Evolutionary conservation across 2,329 filamentous ascomycete species (phyloP).

Genomic region (Podosphaera xanthii): DNA sequence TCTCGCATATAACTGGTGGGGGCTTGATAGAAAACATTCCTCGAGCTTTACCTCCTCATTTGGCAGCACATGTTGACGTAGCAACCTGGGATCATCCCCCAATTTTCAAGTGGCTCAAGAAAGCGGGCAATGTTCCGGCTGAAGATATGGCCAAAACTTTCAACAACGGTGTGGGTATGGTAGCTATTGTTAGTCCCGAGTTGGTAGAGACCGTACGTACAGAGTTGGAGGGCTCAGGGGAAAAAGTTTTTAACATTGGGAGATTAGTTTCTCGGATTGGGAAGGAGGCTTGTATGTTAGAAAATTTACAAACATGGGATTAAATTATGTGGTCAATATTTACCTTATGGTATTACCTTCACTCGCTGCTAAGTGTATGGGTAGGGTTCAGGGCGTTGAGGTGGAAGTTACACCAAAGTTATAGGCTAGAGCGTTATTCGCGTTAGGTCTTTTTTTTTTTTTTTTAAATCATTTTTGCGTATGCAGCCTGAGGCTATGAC

Average conservation of each 20-base stretch:
- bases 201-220: conserved; percentile 37
- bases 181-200: conserved; percentile 49
- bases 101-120: conserved; percentile 74
- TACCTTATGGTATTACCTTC: no score
- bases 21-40: conserved; percentile 87
- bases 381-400: no score
- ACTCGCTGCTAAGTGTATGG: no score
- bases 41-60: conserved; percentile 60
- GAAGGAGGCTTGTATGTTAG: conserved; percentile 37
- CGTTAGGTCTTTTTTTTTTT: no score
- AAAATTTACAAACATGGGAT: conserved; percentile 24
- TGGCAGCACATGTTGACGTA: conserved; percentile 61
- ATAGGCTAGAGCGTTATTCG: no score
- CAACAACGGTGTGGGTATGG: conserved; percentile 91
- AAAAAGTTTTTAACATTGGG: conserved; percentile 59
- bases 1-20: conserved; percentile 92
- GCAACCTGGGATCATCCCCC: conserved; percentile 49
- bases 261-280: conserved; percentile 35
- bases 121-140: conserved; percentile 42
- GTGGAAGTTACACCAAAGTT: no score
- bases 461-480: no score
- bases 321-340: background rate
- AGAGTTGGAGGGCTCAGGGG: conserved; percentile 41
- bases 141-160: conserved; percentile 78
- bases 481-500: no score